Percentiles rank a stretch among this genome's conserved stretches.
These are phyloP conservation scores for Crepidotus variabilis DNA, from an alignment of 768 basidiomycete species.

Conservation along the genomic window DNA sequence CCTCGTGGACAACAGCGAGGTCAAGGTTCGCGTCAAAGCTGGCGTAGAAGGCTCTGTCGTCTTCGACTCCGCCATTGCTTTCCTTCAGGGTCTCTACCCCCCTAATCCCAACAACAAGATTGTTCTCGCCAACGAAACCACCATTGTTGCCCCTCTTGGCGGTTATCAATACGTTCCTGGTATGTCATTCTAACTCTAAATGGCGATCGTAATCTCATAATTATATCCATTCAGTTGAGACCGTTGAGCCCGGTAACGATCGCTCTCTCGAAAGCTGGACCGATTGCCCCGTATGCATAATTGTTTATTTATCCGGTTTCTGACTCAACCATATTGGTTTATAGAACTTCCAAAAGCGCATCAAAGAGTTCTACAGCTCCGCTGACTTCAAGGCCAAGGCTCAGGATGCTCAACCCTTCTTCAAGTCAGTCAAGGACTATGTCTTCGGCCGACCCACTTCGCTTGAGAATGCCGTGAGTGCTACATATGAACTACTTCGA, in stretches of 20 bases:
- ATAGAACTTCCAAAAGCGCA: conserved; percentile 65
- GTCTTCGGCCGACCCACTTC: conserved; percentile 64
- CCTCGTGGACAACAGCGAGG: conserved; percentile 68
- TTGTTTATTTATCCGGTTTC: neutral
- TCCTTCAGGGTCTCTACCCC: conserved; percentile 84
- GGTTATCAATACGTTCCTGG: conserved; percentile 89
- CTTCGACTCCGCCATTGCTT: conserved; percentile 81
- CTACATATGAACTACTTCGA: neutral
- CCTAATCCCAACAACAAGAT: conserved; percentile 72
- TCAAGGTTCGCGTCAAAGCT: conserved; percentile 77
- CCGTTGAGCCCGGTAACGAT: conserved; percentile 82
- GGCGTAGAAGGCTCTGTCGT: conserved; percentile 85
- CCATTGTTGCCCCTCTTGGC: conserved; percentile 66
- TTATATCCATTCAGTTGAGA: conserved; percentile 51
- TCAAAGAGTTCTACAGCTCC: conserved; percentile 57
- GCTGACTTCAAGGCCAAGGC: conserved; percentile 60
- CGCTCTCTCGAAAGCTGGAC: conserved; percentile 82
- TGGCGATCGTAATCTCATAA: conserved; percentile 1
- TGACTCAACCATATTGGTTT: neutral
- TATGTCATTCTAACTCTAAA: conserved; percentile 19
- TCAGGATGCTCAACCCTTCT: conserved; percentile 60
- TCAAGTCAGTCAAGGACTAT: conserved; percentile 62
- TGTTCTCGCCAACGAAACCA: conserved; percentile 73
- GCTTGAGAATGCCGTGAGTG: conserved; percentile 66
- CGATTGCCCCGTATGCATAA: conserved; percentile 40